phyloP scores from a whole-genome alignment of 495 filamentous ascomycete genomes.

The Neurospora intermedia region DNA sequence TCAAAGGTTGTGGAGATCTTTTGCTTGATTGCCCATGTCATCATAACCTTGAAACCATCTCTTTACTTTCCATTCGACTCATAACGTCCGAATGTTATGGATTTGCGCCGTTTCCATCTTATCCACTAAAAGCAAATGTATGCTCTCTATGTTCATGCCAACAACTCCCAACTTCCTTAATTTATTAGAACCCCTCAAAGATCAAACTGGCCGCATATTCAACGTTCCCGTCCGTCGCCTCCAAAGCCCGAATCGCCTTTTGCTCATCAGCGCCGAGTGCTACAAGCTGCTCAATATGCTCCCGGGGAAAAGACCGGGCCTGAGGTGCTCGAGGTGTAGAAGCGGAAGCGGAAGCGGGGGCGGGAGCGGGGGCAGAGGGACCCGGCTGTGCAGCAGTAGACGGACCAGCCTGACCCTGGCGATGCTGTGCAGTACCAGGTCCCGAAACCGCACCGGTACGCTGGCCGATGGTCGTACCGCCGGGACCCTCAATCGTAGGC shows the following conservation, averaged over 20 bases:
- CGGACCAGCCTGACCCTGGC: conserved; percentile 6
- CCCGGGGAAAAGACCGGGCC: conserved; percentile 39
- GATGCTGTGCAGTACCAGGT: conserved; percentile 22
- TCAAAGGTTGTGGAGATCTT: not conserved
- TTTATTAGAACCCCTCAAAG: conserved; percentile 39
- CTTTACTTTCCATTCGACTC: not conserved
- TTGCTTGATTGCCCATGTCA: not conserved
- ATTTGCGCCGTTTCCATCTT: not conserved
- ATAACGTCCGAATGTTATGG: not conserved
- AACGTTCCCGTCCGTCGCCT: conserved; percentile 74
- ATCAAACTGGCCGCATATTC: conserved; percentile 78
- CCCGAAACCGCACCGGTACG: conserved; percentile 72
- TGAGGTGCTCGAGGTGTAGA: conserved; percentile 1
- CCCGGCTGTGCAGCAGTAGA: conserved; percentile 1
- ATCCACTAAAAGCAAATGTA: not conserved
- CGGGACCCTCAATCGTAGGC: conserved; percentile 75
- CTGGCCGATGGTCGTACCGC: conserved; percentile 74
- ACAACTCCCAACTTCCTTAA: not conserved
- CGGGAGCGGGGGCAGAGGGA: conserved; percentile 24
- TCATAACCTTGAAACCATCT: not conserved
- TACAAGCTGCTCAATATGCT: conserved; percentile 59
- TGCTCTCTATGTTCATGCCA: not conserved
- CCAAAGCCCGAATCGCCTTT: conserved; percentile 67
- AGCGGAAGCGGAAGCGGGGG: conserved; percentile 9
- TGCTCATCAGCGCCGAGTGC: conserved; percentile 70